Percentiles rank a stretch among this genome's conserved stretches.
phyloP scores from a whole-genome alignment of 768 basidiomycete genomes.

The Auriscalpium microsporum region DNA sequence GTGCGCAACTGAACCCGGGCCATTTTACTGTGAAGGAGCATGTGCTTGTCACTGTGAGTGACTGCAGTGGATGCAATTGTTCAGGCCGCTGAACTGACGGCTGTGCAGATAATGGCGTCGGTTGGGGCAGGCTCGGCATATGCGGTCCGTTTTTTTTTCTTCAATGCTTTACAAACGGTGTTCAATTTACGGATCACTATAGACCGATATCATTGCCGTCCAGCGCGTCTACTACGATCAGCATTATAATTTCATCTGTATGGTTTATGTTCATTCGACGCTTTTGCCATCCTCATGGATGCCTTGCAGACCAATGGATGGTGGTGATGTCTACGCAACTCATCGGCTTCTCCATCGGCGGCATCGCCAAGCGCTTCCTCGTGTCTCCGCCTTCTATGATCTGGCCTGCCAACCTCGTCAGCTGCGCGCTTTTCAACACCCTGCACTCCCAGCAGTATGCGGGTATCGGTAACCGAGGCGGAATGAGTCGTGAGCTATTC shows the following conservation, averaged over 20 bases:
- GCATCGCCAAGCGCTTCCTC: conserved; percentile 34
- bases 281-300: not conserved
- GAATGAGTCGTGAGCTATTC: conserved; percentile 44
- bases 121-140: conserved; percentile 27
- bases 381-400: conserved; percentile 36
- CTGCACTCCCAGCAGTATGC: conserved; percentile 28
- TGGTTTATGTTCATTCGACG: not conserved
- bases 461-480: conserved; percentile 35
- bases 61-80: too few species aligned
- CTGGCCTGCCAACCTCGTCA: conserved; percentile 35
- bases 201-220: conserved; percentile 38
- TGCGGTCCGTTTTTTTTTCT: conserved; percentile 15
- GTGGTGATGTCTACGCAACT: conserved; percentile 33
- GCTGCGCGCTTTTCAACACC: conserved; percentile 37
- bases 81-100: not conserved
- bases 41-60: conserved; percentile 31
- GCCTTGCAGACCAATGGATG: conserved; percentile 25
- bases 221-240: conserved; percentile 39
- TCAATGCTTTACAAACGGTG: too few species aligned
- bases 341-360: conserved; percentile 35
- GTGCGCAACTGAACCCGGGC: conserved; percentile 51
- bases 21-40: conserved; percentile 72
- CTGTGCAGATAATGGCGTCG: conserved; percentile 29
- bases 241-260: conserved; percentile 27
- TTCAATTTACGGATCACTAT: not conserved